A percentile compares a stretch with the other conserved stretches of the same genome.
These are phyloP conservation scores for Avena atlantica DNA, from an alignment of 176 grass and related monocot genomes.

Conservation along the genomic window DNA sequence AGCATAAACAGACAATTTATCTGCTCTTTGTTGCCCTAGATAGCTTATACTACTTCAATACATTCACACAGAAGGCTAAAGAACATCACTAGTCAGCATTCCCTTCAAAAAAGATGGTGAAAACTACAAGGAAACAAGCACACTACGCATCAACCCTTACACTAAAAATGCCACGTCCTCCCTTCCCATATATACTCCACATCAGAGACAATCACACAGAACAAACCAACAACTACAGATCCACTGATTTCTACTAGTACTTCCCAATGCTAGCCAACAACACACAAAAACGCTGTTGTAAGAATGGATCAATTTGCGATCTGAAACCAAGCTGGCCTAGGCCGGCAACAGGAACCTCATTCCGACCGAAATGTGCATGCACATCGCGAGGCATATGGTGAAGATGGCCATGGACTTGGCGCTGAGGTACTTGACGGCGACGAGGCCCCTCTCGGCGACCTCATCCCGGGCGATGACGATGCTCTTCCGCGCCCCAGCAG, in stretches of 20 bases:
- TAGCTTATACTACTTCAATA: background rate
- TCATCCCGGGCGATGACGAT: constrained; percentile 50
- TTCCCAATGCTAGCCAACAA: background rate
- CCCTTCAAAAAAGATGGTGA: background rate
- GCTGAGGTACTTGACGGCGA: constrained; percentile 62
- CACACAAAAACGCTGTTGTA: constrained; percentile 18
- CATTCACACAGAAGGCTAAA: constrained; percentile 9
- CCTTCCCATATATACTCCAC: constrained; percentile 34
- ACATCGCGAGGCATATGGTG: constrained; percentile 72
- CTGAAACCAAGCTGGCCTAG: constrained; percentile 34
- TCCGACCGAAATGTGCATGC: constrained; percentile 80
- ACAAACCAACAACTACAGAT: constrained; percentile 27
- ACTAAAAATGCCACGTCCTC: constrained; percentile 5
- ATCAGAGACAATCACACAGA: constrained; percentile 37
- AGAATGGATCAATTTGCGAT: constrained; percentile 36
- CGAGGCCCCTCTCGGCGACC: constrained; percentile 57
- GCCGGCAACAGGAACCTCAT: constrained; percentile 63
- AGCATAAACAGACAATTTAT: constrained; percentile 12
- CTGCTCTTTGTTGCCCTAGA: background rate
- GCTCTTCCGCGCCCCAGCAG: constrained; percentile 58
- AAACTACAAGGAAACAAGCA: constrained; percentile 10
- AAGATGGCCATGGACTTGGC: constrained; percentile 80
- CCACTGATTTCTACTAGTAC: constrained; percentile 1
- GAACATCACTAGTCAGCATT: constrained; percentile 19
- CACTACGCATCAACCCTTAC: background rate